Percentiles rank a stretch among this genome's conserved stretches.
Conservation (phyloP, 306 rosid genomes). For the Glycine tomentella region DNA sequence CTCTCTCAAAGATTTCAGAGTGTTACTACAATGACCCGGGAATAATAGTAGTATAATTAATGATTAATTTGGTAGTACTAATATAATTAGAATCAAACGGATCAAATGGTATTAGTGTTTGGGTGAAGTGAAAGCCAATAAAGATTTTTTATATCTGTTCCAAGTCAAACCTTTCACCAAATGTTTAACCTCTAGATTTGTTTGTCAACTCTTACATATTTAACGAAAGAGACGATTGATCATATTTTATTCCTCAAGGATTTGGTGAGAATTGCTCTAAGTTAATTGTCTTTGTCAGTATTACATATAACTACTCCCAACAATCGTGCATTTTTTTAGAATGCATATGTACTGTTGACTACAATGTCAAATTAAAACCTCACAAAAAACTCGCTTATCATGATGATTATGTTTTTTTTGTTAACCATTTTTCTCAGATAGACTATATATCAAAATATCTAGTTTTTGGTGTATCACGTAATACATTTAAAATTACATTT, state of each 20-base stretch:
- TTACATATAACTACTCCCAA: not conserved
- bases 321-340: not conserved
- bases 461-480: not conserved
- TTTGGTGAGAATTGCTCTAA: constrained; percentile 22
- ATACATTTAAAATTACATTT: not conserved
- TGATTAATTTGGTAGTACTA: not conserved
- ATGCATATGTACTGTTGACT: not conserved
- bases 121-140: constrained; percentile 52
- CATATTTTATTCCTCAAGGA: constrained; percentile 29
- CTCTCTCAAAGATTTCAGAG: constrained; percentile 12
- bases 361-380: constrained; percentile 21
- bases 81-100: constrained; percentile 3
- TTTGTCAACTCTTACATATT: constrained; percentile 41
- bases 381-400: not conserved
- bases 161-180: constrained; percentile 51
- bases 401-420: not conserved
- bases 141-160: constrained; percentile 44
- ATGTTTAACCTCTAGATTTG: constrained; percentile 15
- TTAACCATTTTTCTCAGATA: not conserved
- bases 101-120: constrained; percentile 31
- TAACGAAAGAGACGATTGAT: constrained; percentile 23
- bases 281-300: constrained; percentile 1
- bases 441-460: not conserved
- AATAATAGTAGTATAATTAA: not conserved
- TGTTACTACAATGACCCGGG: not conserved